Conservation (phyloP, 2,329 filamentous ascomycete genomes). For the Venturia oleaginea region DNA sequence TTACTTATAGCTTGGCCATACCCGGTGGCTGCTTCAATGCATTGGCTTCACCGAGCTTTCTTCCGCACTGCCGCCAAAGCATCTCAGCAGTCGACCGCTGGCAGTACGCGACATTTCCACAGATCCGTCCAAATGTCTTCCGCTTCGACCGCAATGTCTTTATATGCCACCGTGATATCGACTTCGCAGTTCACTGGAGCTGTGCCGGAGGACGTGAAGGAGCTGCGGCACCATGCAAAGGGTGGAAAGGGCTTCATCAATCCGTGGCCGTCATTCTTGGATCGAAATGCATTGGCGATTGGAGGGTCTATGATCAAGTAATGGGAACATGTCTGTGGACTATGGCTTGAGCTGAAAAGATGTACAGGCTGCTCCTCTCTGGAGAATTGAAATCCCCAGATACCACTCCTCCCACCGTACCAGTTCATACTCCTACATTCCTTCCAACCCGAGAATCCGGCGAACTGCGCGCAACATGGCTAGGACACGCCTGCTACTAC, state of each 20-base stretch:
- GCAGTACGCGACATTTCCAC: background rate
- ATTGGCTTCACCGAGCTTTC: background rate
- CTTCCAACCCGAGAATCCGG: slow-evolving; percentile 48
- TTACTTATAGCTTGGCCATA: background rate
- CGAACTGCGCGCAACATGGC: slow-evolving; percentile 77
- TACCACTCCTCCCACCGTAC: slow-evolving; percentile 55
- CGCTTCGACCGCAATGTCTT: slow-evolving; percentile 23
- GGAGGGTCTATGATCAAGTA: slow-evolving; percentile 31
- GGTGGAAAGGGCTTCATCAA: slow-evolving; percentile 47
- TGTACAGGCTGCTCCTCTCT: slow-evolving; percentile 35
- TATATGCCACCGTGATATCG: slow-evolving; percentile 34
- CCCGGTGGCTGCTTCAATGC: background rate
- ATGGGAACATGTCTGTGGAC: slow-evolving; percentile 7
- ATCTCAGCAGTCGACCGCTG: background rate
- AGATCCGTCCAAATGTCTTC: slow-evolving; percentile 20
- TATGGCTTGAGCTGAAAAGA: background rate
- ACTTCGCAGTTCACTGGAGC: slow-evolving; percentile 28
- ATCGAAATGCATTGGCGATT: slow-evolving; percentile 28
- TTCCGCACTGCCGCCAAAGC: background rate
- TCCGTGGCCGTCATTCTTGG: slow-evolving; percentile 46
- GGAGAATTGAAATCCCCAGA: slow-evolving; percentile 49
- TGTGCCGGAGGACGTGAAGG: slow-evolving; percentile 36
- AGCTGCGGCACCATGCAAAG: slow-evolving; percentile 43
- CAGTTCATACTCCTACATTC: slow-evolving; percentile 59
- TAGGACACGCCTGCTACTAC: slow-evolving; percentile 90